Evolutionary conservation across 345 rosid species (phyloP), one percentile per base, ranked within the genome.

Genomic region (thale cress (Arabidopsis thaliana)): DNA sequence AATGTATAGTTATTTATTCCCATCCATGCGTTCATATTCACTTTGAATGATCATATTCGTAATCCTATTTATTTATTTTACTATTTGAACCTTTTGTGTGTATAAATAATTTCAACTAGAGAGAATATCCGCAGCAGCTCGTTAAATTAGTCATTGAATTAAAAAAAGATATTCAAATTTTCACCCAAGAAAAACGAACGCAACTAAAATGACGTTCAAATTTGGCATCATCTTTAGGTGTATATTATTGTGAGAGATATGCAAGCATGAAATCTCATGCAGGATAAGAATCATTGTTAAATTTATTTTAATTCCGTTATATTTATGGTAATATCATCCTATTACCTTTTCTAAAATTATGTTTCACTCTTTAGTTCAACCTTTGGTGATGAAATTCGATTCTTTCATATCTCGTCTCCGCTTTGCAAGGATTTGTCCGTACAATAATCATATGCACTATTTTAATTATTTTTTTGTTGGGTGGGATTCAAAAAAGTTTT

Each of bases 381-480:
- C 3, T 70, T 57, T 71, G 32, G 52, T 40, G 52, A 48, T 38
- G 9, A 71, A 56, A 57, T 69, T 57, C 65, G 72, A 71, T 77
- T 71, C 76, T 56, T 71, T 48, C 59, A 77, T 64, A 70, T 63
- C 76, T 64, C 13, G 24, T 53, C 34, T 48, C 42, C 3, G 23
- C 65, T 64, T 70, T 71, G 46, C 48, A 57, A 63, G 67, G 60
- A 53, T 48, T 42, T 41, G 76, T 48, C 80, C 76, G 76, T 77
- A 77, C 80, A 30, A 37, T 28, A 37, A 0, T 4, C 20, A 16
- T 16, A 12, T 38, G 37, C 28, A 22, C 42, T 58, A n/a, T 32
- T 44, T 69, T 5, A 1, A 16, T 16, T 16, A 16, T 16, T 0
- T 16, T 16, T 16, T 16, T 0, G 20, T 16, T 16, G 20, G 20